Evolutionary conservation across 1,284 basidiomycete genomes (phyloP).

Genomic region (Phylloporus gajari): DNA sequence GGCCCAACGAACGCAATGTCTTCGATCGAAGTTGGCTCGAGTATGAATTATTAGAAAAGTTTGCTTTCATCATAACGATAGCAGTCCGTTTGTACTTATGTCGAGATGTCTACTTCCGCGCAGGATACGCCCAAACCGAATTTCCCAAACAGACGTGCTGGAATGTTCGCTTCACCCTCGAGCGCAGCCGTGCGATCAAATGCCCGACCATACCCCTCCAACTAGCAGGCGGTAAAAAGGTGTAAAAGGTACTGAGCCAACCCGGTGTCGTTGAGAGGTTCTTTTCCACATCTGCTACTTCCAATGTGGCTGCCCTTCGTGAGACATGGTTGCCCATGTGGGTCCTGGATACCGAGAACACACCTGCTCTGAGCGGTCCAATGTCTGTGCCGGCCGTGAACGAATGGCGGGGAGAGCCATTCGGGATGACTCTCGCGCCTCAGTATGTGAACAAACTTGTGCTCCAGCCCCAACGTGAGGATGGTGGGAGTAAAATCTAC

Average conservation of each 20-base stretch:
- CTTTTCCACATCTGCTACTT: conserved; percentile 49
- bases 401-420: conserved; percentile 22
- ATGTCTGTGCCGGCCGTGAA: neutral
- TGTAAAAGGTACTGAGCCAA: too few species aligned
- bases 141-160: too few species aligned
- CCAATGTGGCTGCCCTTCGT: conserved; percentile 59
- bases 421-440: conserved; percentile 58
- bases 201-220: too few species aligned
- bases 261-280: conserved; percentile 81
- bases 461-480: conserved; percentile 95
- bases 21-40: conserved; percentile 95
- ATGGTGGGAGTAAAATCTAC: conserved; percentile 98
- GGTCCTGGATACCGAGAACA: conserved; percentile 63
- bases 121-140: too few species aligned
- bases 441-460: conserved; percentile 70
- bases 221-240: too few species aligned
- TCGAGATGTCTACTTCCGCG: too few species aligned
- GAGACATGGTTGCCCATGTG: conserved; percentile 86
- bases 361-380: neutral
- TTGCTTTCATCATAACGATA: conserved; percentile 9
- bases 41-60: conserved; percentile 85
- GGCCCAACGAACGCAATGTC: conserved; percentile 91
- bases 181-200: too few species aligned
- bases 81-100: neutral
- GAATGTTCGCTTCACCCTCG: too few species aligned